Conservation (phyloP, 192 early-diverging fungal species). For the Rhizophagus clarus region DNA sequence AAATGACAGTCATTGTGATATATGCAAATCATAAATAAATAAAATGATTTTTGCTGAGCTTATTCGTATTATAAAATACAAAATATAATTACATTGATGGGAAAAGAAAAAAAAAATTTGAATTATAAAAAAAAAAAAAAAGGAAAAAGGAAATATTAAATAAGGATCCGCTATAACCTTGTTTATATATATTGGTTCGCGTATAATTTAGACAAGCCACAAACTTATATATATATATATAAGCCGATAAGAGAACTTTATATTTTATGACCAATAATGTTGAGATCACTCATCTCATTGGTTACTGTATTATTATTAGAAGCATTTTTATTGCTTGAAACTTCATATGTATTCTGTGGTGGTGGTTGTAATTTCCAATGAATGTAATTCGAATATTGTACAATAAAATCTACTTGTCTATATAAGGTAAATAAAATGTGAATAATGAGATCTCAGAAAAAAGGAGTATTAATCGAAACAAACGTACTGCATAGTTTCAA, state of each 20-base stretch:
- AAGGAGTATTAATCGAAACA: constrained; percentile 27
- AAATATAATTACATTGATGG: too few species aligned
- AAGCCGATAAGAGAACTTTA: too few species aligned
- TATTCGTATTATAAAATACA: background rate
- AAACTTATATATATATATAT: too few species aligned
- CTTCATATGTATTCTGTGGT: background rate
- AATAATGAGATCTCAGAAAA: background rate
- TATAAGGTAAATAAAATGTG: background rate
- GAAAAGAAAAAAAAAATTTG: background rate
- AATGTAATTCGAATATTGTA: constrained; percentile 20
- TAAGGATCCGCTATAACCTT: too few species aligned
- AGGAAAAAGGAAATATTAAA: too few species aligned
- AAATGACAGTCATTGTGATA: too few species aligned
- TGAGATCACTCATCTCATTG: background rate
- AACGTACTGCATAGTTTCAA: constrained; percentile 70
- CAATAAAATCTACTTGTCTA: constrained; percentile 32
- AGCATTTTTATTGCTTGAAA: background rate
- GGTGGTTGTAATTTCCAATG: background rate
- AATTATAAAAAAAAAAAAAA: too few species aligned
- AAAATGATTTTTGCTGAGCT: too few species aligned
- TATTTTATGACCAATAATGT: background rate
- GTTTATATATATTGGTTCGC: too few species aligned
- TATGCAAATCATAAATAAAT: too few species aligned
- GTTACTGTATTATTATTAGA: background rate
- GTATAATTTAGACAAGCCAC: too few species aligned